Evolutionary conservation across 352 stramenopile genomes (phyloP), one percentile per base, ranked within the genome.

Genomic region (Phytophthora idaei): DNA sequence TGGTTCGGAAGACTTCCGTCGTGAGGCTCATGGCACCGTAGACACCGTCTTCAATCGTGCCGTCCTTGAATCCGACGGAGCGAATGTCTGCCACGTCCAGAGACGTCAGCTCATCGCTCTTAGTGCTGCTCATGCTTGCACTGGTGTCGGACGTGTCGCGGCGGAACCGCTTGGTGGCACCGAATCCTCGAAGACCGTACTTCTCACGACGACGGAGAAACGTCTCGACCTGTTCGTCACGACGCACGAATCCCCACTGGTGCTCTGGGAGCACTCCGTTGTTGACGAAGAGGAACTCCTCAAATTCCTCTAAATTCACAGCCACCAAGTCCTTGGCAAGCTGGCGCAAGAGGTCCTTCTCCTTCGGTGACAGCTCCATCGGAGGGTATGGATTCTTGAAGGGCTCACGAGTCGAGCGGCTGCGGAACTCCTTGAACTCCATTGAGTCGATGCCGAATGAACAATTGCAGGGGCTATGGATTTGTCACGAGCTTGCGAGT

Each of bases 11-110:
- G 25, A 69, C 52, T 21, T 79, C 68, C 6, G 64, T 79, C 2
- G 68, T 74, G 11, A 61, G 68, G 37, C 71, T 66, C 47, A 76
- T 64, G n/a, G 68, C 57, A 5, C 68, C 68, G 52, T 76, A 79
- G 27, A 79, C 58, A 0, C 61, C 61, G 17, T 76, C 71, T 45
- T 78, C 66, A n/a, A 78, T 56, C 28, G 67, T 74, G 29, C 67
- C 67, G 17, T 73, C 65, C 29, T 61, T 56, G 47, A 69, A 73
- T 9, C 66, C 66, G 31, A 73, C 32, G 9, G 65, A 73, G 27
- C 65, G 66, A 37, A 73, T 73, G 21, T 73, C 66, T 10, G 60
- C 60, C 6, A 73, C 60, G 7, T 73, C 66, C 41, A 73, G 49
- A 9, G 66, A 73, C 27, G 60, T 61, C 21, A 73, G 28, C 28